Evolutionary conservation across 2,329 filamentous ascomycete species (phyloP).

Genomic region (Fusarium fujikuroi): DNA sequence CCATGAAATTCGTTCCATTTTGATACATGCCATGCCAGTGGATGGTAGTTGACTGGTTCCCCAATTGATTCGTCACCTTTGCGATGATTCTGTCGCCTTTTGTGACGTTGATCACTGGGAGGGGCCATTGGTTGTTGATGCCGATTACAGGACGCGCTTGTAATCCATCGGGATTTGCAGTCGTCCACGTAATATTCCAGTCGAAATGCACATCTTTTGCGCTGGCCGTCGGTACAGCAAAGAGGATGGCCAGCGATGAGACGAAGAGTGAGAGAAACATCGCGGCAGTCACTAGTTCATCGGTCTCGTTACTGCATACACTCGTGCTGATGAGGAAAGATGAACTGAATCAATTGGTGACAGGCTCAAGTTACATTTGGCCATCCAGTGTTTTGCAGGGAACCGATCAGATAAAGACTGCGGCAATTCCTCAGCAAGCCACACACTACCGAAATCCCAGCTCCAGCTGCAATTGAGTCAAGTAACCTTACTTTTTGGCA

Average conservation of each 20-base stretch:
- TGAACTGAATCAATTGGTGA: not conserved
- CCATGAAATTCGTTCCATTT: not conserved
- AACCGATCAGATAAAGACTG: not conserved
- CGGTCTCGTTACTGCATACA: too few species aligned
- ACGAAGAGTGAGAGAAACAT: not conserved
- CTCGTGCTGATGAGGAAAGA: not conserved
- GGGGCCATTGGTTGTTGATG: slow-evolving; percentile 1
- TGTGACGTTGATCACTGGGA: not conserved
- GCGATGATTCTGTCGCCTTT: not conserved
- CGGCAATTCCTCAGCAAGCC: not conserved
- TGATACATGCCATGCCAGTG: not conserved
- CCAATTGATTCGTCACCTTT: not conserved
- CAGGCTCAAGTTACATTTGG: not conserved
- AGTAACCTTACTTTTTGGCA: not conserved
- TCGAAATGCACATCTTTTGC: not conserved
- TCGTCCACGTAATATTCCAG: not conserved
- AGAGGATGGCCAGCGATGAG: not conserved
- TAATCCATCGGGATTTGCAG: not conserved
- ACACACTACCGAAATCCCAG: not conserved
- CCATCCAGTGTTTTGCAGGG: not conserved
- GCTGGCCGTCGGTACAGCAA: not conserved
- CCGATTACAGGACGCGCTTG: not conserved
- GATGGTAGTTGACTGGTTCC: not conserved
- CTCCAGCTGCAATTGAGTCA: not conserved
- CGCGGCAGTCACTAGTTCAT: not conserved